phyloP scores from a whole-genome alignment of 176 grass and related monocot genomes.

The Carex pumila region DNA sequence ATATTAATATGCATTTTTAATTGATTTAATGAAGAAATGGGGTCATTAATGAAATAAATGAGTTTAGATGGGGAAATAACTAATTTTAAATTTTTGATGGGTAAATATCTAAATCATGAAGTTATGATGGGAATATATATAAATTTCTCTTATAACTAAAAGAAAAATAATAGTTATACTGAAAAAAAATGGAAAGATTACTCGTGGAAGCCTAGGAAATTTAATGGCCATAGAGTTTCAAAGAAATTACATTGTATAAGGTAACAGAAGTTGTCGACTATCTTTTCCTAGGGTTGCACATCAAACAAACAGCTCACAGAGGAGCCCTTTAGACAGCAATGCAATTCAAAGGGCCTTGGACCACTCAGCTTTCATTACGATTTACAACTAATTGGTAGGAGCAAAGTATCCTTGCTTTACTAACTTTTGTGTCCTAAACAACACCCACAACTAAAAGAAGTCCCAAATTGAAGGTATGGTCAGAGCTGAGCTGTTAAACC shows the following conservation, averaged over 20 bases:
- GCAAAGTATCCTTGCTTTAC: not conserved
- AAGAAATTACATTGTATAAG: not conserved
- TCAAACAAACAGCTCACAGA: not conserved
- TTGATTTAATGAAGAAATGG: too few relatives aligned
- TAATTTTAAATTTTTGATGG: too few relatives aligned
- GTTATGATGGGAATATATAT: too few relatives aligned
- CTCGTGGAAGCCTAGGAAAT: not conserved
- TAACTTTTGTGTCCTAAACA: not conserved
- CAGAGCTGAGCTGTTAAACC: not conserved
- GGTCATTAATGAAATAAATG: too few relatives aligned
- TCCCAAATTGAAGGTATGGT: not conserved
- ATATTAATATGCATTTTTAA: too few relatives aligned
- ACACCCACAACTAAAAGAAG: not conserved
- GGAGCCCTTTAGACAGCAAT: not conserved
- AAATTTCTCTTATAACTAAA: not conserved
- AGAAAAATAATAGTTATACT: not conserved
- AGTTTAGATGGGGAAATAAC: too few relatives aligned
- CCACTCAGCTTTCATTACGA: not conserved
- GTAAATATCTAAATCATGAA: too few relatives aligned
- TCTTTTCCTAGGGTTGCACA: not conserved
- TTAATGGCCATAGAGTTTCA: not conserved
- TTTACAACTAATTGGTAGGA: not conserved
- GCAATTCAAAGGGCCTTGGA: too few relatives aligned
- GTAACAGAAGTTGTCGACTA: not conserved
- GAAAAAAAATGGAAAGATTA: not conserved